Conservation (phyloP, 2,329 filamentous ascomycete genomes). For the Trichothecium roseum region DNA sequence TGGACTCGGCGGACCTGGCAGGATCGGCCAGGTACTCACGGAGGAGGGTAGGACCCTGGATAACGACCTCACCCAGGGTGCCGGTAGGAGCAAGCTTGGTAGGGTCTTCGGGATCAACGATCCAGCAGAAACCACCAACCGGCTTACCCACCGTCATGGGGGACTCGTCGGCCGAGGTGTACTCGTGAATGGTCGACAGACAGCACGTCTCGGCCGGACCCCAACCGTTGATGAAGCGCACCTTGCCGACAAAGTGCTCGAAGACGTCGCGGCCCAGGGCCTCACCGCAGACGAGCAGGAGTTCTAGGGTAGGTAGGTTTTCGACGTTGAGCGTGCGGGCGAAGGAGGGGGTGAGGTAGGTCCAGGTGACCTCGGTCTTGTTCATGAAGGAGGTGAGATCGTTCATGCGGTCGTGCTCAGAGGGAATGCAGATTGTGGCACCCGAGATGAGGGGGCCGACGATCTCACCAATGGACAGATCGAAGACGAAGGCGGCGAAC, state of each 20-base stretch:
- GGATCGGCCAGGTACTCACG: slow-evolving; percentile 34
- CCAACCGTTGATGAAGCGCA: slow-evolving; percentile 5
- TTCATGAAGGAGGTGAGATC: neutral
- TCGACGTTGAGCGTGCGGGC: slow-evolving; percentile 1
- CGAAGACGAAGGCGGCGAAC: slow-evolving; percentile 2
- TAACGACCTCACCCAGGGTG: slow-evolving; percentile 6
- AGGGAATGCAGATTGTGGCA: neutral
- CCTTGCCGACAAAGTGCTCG: slow-evolving; percentile 3
- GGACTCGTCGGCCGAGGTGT: neutral
- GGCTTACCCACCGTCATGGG: slow-evolving; percentile 3
- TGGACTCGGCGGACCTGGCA: slow-evolving; percentile 13
- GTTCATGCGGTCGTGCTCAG: neutral
- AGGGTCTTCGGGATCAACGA: slow-evolving; percentile 5
- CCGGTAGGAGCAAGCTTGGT: slow-evolving; percentile 6
- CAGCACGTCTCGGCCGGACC: slow-evolving; percentile 7
- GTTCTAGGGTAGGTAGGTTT: slow-evolving; percentile 1
- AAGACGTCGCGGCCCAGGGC: slow-evolving; percentile 4
- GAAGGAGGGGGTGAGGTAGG: slow-evolving; percentile 1
- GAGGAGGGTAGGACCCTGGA: slow-evolving; percentile 25
- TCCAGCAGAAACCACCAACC: slow-evolving; percentile 7
- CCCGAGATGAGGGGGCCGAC: neutral
- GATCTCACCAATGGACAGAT: slow-evolving; percentile 1
- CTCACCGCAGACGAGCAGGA: slow-evolving; percentile 5
- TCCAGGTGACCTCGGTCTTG: neutral
- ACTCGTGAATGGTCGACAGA: slow-evolving; percentile 3